Evolutionary conservation across 495 filamentous ascomycete genomes (phyloP).

Genomic region (Xylaria sp.): DNA sequence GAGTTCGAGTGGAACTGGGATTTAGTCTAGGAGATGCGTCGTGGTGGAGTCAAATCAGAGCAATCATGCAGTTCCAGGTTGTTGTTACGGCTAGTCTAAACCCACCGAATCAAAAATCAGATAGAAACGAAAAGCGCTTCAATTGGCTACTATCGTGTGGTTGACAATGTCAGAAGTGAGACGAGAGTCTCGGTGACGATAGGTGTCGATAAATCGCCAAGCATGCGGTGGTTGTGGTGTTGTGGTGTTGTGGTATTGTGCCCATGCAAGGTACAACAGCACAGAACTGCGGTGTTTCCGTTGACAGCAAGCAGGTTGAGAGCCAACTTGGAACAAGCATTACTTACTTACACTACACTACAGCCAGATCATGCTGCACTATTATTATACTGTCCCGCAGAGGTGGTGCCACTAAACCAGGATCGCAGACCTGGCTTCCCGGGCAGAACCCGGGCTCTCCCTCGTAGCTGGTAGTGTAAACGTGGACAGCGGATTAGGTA

Average conservation of each 20-base stretch:
- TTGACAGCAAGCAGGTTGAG: background rate
- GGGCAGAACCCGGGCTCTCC: no score
- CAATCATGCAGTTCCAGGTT: background rate
- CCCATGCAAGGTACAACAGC: background rate
- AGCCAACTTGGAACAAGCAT: background rate
- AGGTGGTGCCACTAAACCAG: background rate
- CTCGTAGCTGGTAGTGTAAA: slow-evolving; percentile 2
- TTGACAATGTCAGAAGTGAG: background rate
- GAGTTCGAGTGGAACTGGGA: slow-evolving; percentile 11
- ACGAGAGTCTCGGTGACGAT: background rate
- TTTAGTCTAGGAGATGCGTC: background rate
- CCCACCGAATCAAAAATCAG: background rate
- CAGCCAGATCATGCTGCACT: background rate
- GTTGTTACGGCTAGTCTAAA: background rate
- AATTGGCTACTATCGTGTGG: background rate
- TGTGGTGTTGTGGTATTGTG: no score
- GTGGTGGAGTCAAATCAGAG: slow-evolving; percentile 18
- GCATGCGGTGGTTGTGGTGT: background rate
- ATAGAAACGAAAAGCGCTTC: background rate
- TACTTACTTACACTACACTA: background rate
- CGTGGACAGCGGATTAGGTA: slow-evolving; percentile 3
- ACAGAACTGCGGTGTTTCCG: background rate
- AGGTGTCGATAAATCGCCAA: background rate
- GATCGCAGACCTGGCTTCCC: slow-evolving; percentile 1
- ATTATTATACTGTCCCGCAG: background rate